Evolutionary conservation across 1,139 yeast genomes (phyloP), one percentile per base, ranked within the genome.

Genomic region (Saccharomyces hybrid): DNA sequence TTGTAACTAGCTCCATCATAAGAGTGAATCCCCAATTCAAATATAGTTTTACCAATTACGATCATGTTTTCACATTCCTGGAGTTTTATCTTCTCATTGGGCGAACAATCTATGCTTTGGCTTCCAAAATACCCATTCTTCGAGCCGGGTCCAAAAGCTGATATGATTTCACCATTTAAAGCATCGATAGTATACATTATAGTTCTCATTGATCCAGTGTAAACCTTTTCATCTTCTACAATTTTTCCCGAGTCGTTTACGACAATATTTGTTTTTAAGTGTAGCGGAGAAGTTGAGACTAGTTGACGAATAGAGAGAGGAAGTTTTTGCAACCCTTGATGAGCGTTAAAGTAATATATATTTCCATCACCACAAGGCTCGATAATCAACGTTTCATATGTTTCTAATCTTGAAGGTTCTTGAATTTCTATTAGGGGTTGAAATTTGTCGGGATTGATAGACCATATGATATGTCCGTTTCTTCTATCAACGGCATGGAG

Each of bases 321-420:
- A 7, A 93, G 75, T 67, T 82, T 85, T 65, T 87, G 88, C 47
- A 93, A 73, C 0, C 98, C 98, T 41, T 69, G 65, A 47, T 79
- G 81, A 8, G 85, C 84, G n/a, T 89, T 84, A 71, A 91, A 91
- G 67, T 85, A 89, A 69, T 84, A 91, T n/a, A 93, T 75, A 0
- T 84, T 75, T 0, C 99, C 99, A 57, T 88, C 96, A 8, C 83
- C 85, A 61, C 79, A 81, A 0, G 99, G 99, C 63, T 93, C 99
- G 0, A 93, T 95, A 59, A 91, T 84, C 95, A 98, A 88, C 6
- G 64, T 64, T 50, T 64, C 70, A 46, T 64, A 66, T 4, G 59
- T 66, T 50, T 32, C 63, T 25, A 27, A 26, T 1, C 50, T 54
- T n/a, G 59, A 48, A 14, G 63, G 62, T 38, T 61, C 63, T 16